These are phyloP conservation scores for Arachnomyces sp. DNA, from an alignment of 2,329 filamentous ascomycete genomes.

Conservation along the genomic window DNA sequence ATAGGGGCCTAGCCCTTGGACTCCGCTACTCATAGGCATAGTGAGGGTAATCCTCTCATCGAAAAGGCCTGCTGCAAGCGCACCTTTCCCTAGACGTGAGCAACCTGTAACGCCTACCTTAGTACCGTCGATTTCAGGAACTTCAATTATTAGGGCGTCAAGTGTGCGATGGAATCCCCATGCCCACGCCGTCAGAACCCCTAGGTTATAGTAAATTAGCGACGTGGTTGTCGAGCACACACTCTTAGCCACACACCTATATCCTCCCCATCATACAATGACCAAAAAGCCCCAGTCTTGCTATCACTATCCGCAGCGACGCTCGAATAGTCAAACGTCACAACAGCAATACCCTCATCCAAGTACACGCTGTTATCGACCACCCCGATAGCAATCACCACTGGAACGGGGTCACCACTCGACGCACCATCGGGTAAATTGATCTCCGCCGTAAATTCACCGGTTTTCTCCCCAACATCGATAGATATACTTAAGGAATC, in stretches of 20 bases:
- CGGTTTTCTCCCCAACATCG: slow-evolving; percentile 37
- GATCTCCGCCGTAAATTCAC: slow-evolving; percentile 37
- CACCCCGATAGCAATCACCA: slow-evolving; percentile 44
- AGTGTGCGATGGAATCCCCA: slow-evolving; percentile 32
- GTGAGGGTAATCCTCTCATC: slow-evolving; percentile 29
- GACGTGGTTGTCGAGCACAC: too few species aligned
- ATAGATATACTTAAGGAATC: slow-evolving; percentile 38
- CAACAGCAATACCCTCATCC: slow-evolving; percentile 41
- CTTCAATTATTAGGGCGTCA: slow-evolving; percentile 27
- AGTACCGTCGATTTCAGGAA: slow-evolving; percentile 28
- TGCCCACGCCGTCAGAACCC: slow-evolving; percentile 29
- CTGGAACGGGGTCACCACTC: slow-evolving; percentile 30
- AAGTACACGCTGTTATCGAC: slow-evolving; percentile 42
- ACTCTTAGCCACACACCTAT: too few species aligned
- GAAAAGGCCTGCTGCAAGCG: slow-evolving; percentile 27
- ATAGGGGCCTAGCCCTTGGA: slow-evolving; percentile 29
- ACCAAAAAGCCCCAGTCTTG: slow-evolving; percentile 44
- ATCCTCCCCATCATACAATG: slow-evolving; percentile 41
- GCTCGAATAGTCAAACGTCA: slow-evolving; percentile 42
- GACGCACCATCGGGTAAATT: slow-evolving; percentile 32
- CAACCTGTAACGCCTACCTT: slow-evolving; percentile 29
- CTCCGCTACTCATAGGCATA: slow-evolving; percentile 28
- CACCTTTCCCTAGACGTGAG: slow-evolving; percentile 28
- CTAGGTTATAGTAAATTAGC: too few species aligned
- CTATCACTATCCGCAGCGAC: slow-evolving; percentile 44